Conservation (phyloP, 2,329 filamentous ascomycete species). For the Cladosporium sphaerospermum region DNA sequence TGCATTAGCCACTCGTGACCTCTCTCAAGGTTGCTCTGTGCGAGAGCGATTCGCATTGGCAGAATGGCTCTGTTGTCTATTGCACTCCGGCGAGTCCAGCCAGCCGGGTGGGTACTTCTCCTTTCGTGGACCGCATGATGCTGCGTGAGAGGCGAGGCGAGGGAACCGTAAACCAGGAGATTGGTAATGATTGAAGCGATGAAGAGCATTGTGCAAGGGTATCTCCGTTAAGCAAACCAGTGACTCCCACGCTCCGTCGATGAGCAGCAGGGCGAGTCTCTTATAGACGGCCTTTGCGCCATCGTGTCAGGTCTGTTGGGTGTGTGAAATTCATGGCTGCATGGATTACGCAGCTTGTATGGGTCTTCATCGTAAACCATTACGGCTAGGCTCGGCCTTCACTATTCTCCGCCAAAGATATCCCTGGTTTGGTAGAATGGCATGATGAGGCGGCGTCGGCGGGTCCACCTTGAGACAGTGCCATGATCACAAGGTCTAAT, state of each 20-base stretch:
- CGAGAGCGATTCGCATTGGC: constrained; percentile 31
- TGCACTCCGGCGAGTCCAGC: constrained; percentile 24
- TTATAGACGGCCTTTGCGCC: constrained; percentile 11
- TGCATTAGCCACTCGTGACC: constrained; percentile 28
- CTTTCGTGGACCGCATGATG: constrained; percentile 29
- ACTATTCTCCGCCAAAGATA: neutral
- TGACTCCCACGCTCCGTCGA: neutral
- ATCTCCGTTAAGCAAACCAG: neutral
- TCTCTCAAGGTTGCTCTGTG: constrained; percentile 30
- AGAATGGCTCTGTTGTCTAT: constrained; percentile 26
- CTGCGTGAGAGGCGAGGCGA: constrained; percentile 20
- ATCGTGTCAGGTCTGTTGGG: constrained; percentile 7
- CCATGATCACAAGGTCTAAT: too few species aligned
- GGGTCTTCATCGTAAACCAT: neutral
- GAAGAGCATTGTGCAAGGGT: constrained; percentile 19
- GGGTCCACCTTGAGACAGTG: neutral
- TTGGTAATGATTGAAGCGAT: constrained; percentile 15
- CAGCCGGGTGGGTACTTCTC: constrained; percentile 21
- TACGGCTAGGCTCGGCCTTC: constrained; percentile 7
- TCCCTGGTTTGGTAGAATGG: neutral
- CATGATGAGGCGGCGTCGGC: constrained; percentile 5
- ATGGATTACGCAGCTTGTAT: constrained; percentile 3
- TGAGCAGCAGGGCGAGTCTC: neutral
- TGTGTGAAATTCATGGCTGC: constrained; percentile 5
- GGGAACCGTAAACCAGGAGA: constrained; percentile 15